Base-by-base conservation (phyloP, 495 filamentous ascomycete species). In the Penicillium atrosanguineum region DNA sequence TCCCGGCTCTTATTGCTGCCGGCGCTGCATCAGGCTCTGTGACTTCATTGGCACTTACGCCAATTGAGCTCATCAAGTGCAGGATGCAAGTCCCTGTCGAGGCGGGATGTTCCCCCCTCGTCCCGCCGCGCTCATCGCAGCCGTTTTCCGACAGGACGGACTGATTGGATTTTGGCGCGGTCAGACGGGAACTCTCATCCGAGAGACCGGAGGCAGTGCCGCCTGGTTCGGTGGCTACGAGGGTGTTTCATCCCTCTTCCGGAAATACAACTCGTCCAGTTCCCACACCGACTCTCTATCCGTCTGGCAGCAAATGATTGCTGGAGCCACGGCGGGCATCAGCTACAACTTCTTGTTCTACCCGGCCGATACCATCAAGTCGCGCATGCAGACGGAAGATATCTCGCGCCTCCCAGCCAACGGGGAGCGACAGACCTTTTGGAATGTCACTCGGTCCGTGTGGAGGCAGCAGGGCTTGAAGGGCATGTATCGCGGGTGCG, bases 151-250 rank as follows among this genome's bases (percentile, higher is more conserved):
- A 1, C 83, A 89, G 52, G 82, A 95, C 55, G 94, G 94, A 2
- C 25, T 96, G 2, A 61, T 78, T 9, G 95, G 95, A 3, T 96
- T 97, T 71, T 99, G 94, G 94, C 86, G 87, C 55, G 95, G 95
- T 3, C 95, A 97, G 65, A 66, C 91, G 49, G 95, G 94, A 9
- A 99, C 95, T 2, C 77, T 99, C 39, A 87, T 97, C 52, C 85
- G 95, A 12, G 95, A 99, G 70, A 92, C 91, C 0, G 95, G 95
- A 11, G 95, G 95, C 2, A 88, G 84, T 44, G 89, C 90, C 18
- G 91, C 92, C 2, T 99, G 95, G 95, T 99, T 99, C 63, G 95
- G 95, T 18, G 79, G 82, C 48, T 95, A 95, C 64, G 95, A 97
- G 72, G 91, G 88, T 6, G 79, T 85, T 1, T 83, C 83, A 0